These are phyloP conservation scores for Solanum commersonii DNA, from an alignment of 257 asterid genomes.

Conservation along the genomic window DNA sequence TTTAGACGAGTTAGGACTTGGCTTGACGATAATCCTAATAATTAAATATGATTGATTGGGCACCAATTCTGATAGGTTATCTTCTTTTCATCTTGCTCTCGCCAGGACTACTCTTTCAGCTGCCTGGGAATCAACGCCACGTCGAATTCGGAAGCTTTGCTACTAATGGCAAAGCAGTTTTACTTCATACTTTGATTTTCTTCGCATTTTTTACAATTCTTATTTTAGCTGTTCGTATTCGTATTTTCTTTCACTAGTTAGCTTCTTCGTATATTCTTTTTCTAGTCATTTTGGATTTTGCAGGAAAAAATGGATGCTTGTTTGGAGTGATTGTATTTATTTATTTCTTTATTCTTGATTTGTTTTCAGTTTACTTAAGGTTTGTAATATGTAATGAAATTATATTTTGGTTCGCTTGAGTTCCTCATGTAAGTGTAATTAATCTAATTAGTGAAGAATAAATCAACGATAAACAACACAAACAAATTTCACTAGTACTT, in stretches of 20 bases:
- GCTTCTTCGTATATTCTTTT: neutral
- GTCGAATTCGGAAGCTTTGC: slow-evolving; percentile 45
- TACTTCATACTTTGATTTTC: slow-evolving; percentile 40
- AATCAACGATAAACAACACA: neutral
- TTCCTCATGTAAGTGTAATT: neutral
- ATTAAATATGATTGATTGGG: slow-evolving; percentile 42
- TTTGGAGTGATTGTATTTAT: neutral
- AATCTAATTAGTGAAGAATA: neutral
- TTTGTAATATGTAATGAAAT: neutral
- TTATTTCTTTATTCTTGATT: neutral
- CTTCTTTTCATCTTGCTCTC: slow-evolving; percentile 38
- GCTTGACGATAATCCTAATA: neutral
- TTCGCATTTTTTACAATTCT: slow-evolving; percentile 39
- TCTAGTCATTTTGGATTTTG: neutral
- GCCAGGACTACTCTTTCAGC: slow-evolving; percentile 49
- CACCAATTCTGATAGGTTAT: slow-evolving; percentile 33
- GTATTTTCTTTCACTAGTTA: slow-evolving; percentile 19
- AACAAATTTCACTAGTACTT: no score
- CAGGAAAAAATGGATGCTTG: neutral
- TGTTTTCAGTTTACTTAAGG: neutral
- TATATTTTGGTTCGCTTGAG: neutral
- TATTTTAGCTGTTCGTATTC: slow-evolving; percentile 35
- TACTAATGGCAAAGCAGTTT: slow-evolving; percentile 41
- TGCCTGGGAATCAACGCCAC: slow-evolving; percentile 37
- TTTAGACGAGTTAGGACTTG: neutral